phyloP scores from a whole-genome alignment of 73 alveolate genomes.

The Paramecium tetraurelia region DNA sequence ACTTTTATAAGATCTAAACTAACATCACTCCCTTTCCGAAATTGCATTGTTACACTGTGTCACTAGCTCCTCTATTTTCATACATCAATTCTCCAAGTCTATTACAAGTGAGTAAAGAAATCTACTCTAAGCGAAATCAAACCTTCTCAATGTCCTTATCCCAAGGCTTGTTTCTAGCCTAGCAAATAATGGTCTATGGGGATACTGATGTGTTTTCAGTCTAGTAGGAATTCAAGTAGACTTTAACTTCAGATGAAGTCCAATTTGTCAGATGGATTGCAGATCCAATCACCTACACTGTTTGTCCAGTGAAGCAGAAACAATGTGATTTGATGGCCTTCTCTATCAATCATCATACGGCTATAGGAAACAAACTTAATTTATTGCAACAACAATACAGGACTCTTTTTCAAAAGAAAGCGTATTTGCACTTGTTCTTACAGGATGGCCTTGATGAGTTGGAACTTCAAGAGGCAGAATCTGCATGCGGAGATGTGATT shows the following conservation, averaged over 20 bases:
- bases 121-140: neutral
- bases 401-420: neutral
- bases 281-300: neutral
- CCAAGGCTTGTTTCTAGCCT: neutral
- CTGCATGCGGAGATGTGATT: neutral
- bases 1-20: neutral
- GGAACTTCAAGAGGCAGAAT: neutral
- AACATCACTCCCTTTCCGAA: neutral
- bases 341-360: neutral
- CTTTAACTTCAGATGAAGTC: neutral
- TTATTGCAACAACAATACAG: neutral
- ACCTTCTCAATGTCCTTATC: neutral
- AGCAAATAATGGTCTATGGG: neutral
- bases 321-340: neutral
- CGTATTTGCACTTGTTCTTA: neutral
- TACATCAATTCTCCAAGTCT: neutral
- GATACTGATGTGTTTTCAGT: neutral
- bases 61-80: neutral
- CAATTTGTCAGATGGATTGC: neutral
- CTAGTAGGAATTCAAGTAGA: neutral
- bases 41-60: neutral
- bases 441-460: neutral
- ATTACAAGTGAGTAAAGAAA: neutral
- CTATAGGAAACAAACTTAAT: neutral
- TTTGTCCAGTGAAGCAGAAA: neutral